These are phyloP conservation scores for Phlebiopsis gigantea DNA, from an alignment of 768 basidiomycete species.

Conservation along the genomic window DNA sequence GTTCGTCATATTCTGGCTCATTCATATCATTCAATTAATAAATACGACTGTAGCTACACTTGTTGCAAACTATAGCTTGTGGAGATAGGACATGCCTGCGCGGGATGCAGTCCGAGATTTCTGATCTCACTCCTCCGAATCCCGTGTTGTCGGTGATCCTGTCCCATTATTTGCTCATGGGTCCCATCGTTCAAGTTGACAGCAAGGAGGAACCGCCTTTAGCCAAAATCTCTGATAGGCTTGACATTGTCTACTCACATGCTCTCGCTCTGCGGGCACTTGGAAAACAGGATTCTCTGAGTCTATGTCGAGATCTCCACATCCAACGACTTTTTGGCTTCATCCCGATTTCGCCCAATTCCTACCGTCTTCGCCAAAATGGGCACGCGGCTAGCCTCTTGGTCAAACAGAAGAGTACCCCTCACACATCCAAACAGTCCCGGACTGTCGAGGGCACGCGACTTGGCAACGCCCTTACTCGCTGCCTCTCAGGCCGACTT, in stretches of 20 bases:
- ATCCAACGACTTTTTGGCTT: background rate
- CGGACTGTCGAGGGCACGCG: background rate
- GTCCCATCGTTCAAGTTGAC: no score
- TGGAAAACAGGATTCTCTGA: background rate
- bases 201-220: background rate
- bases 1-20: background rate
- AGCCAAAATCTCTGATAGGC: background rate
- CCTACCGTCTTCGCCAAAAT: background rate
- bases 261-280: background rate
- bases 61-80: background rate
- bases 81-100: background rate
- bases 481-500: background rate
- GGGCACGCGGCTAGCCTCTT: background rate
- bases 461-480: background rate
- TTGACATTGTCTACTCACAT: background rate
- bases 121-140: background rate
- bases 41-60: background rate
- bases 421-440: background rate
- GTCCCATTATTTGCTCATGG: background rate
- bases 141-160: background rate
- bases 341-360: background rate
- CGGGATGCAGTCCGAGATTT: background rate
- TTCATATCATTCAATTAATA: background rate
- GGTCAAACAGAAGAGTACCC: background rate
- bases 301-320: background rate